Base-by-base conservation (phyloP, 805 yeast species). In the Saccharomyces paradoxus region DNA sequence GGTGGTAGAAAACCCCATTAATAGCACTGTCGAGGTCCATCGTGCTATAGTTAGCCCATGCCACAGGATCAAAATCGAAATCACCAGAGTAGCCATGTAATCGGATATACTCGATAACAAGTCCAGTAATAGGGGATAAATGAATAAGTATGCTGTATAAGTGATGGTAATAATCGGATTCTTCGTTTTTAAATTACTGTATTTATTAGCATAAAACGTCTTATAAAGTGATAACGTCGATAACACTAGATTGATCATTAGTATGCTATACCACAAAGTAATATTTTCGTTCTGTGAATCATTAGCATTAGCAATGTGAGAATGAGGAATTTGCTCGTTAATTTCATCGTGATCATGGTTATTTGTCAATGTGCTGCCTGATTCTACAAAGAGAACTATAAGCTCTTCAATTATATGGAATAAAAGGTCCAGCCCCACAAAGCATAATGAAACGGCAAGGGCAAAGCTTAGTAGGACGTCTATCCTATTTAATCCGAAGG, bases 391-490 rank as follows among this genome's bases (percentile, higher is more conserved):
- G 7, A 71, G 50, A 2, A 71, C 71, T 30, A 85, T 80, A 28
- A 82, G 62, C 58, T 89, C 96, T 69, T 92, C 97, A 17, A 88
- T 62, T n/a, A 87, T 77, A 69, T 92, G 99, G 49, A 96, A 88
- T 48, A 88, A 72, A 52, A 94, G 74, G 69, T 92, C 98, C 51
- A 89, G 80, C 0, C 98, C 97, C 56, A 92, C 95, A 80, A 91
- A 92, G 26, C 91, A 75, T 57, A 92, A 77, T 1, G 96, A 85
- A 1, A 92, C 84, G 14, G 94, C 82, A 47, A 90, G 74, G 0
- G 95, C 96, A 73, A 91, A 91, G 1, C 96, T 95, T 48, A 87
- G 83, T 17, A 92, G 72, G 0, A 92, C 95, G 65, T 92, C 97
- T 14, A 88, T 77, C 55, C 99, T 77, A n/a, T 95, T 96, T 27